Evolutionary conservation across 257 asterid species (phyloP).

Genomic region (Ajuga chamaepitys): DNA sequence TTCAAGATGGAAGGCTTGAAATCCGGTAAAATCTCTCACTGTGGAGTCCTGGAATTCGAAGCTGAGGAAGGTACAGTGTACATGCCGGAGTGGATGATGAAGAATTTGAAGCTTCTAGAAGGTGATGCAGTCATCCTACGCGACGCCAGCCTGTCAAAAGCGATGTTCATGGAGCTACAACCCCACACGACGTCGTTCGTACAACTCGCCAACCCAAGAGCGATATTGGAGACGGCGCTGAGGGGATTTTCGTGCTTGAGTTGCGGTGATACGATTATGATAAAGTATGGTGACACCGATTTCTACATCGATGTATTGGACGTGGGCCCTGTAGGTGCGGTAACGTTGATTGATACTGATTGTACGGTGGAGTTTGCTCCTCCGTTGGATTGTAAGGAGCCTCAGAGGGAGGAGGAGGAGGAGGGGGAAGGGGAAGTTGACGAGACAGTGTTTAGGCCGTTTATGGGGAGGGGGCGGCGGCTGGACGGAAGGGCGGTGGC

Average conservation of each 20-base stretch:
- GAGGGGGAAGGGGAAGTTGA: neutral
- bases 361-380: slow-evolving; percentile 1
- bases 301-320: neutral
- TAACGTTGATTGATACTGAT: neutral
- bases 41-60: slow-evolving; percentile 9
- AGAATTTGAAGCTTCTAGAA: neutral
- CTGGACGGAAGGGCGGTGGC: slow-evolving; percentile 4
- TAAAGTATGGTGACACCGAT: neutral
- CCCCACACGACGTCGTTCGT: slow-evolving; percentile 8
- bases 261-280: slow-evolving; percentile 2
- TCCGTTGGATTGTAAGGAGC: slow-evolving; percentile 11
- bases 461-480: neutral
- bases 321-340: neutral
- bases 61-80: neutral
- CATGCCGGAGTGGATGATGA: slow-evolving; percentile 14
- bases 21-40: neutral
- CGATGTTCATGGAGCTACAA: neutral
- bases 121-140: neutral
- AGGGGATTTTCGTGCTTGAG: neutral
- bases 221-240: neutral
- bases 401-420: neutral
- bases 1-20: neutral
- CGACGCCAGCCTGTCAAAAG: neutral
- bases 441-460: neutral
- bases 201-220: neutral